Percentiles rank a stretch among this genome's conserved stretches.
Evolutionary conservation across 2,329 filamentous ascomycete genomes (phyloP).

Genomic region (Fusarium verticillioides): DNA sequence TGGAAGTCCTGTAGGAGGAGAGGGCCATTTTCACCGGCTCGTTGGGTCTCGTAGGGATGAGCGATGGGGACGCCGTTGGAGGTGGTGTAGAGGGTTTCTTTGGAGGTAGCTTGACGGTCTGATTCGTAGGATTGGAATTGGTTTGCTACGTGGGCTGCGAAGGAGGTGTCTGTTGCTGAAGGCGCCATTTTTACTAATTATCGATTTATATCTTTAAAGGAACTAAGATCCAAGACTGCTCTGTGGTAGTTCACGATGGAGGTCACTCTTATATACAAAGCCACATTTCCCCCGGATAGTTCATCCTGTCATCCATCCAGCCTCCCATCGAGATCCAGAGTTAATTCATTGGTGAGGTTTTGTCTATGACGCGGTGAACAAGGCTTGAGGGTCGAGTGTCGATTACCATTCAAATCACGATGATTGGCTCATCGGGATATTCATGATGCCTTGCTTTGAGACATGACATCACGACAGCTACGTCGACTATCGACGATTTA

Average conservation of each 20-base stretch:
- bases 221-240: rapidly evolving
- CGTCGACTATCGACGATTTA: not conserved
- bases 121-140: slow-evolving; percentile 54
- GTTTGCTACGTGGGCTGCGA: slow-evolving; percentile 50
- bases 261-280: not conserved
- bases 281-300: not conserved
- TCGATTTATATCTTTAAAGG: not conserved
- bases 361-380: slow-evolving; percentile 34
- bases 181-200: slow-evolving; percentile 32
- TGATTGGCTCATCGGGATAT: slow-evolving; percentile 19
- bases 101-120: slow-evolving; percentile 53
- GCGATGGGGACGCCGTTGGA: slow-evolving; percentile 67
- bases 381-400: not conserved
- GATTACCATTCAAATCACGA: slow-evolving; percentile 15
- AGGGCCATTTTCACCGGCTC: slow-evolving; percentile 67
- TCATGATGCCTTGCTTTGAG: slow-evolving; percentile 23
- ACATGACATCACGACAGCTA: slow-evolving; percentile 10
- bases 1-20: slow-evolving; percentile 70
- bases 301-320: slow-evolving; percentile 12
- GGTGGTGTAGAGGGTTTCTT: slow-evolving; percentile 62
- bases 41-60: slow-evolving; percentile 67
- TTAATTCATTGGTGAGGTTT: not conserved
- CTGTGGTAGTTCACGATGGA: not conserved
- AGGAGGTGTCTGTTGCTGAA: slow-evolving; percentile 49
- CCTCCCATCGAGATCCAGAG: not conserved